Base-by-base conservation (phyloP, 192 early-diverging fungal species). In the Entomortierella parvispora region DNA sequence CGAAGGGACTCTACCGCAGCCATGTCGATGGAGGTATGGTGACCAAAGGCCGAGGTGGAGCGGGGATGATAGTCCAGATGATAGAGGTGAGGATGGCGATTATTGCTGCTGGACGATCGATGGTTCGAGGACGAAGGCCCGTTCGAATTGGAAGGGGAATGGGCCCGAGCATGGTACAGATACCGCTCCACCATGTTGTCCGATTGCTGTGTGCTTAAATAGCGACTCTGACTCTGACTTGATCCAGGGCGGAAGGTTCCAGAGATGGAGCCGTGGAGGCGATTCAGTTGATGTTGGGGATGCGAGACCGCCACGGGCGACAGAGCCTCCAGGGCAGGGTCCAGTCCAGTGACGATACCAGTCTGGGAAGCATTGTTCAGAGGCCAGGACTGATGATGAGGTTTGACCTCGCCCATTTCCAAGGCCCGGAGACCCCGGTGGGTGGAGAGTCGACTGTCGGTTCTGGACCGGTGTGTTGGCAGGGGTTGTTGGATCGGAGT, bases 211-310 rank as follows among this genome's bases (percentile, higher is more conserved):
- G 4, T 28, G 4, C 26, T 37, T 48, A 26, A 68, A 61, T 9
- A n/a, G n/a, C n/a, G n/a, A n/a, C n/a, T n/a, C n/a, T 49, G 59
- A 46, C 66, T 67, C 53, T 61, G 54, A 54, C 74, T 68, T n/a
- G 74, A 64, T 17, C 58, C 59, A 3, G 74, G 53, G 12, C 74
- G 65, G 11, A 23, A 4, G 6, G 51, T 20, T 4, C 32, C 40
- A 12, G 37, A 9, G 37, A 40, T 40, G 37, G 7, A 9, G 37
- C 5, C 12, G 37, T 9, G 5, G 37, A 40, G 5, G 26, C 37
- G 29, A 15, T 53, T 15, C 5, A 9, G 22, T 28, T 53, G 51
- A 25, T 49, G 9, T 18, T 40, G 32, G 18, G n/a, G 28, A 17
- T 56, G 31, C 20, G 32, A 31, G 34, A n/a, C 26, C 18, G 4